Evolutionary conservation across 441 rosid species (phyloP), one percentile per base, ranked within the genome.

Genomic region (Gossypium gossypioides): DNA sequence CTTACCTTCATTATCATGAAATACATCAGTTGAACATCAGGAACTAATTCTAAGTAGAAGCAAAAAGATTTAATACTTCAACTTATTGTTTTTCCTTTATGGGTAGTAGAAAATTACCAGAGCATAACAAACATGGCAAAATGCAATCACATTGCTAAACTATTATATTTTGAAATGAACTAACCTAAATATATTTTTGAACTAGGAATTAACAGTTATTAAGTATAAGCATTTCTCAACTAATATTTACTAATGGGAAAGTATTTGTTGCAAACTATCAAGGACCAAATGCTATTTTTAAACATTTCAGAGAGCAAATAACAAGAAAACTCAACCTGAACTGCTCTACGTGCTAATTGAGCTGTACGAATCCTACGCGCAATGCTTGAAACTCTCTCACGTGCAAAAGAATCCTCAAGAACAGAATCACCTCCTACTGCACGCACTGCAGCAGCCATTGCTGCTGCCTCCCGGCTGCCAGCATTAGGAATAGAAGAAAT

Each of bases 341-440:
- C 89, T 72, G 99, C 98, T 68, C 99, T 92, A 55, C 91, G 96
- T 60, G 87, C 92, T 80, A 96, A 81, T 79, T 96, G 99, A 77
- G 91, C 90, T 56, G 79, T 75, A 63, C 97, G 97, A 79, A 96
- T 96, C 78, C 98, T 89, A 58, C 87, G 98, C 15, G 98, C 99
- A 86, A 96, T 96, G 82, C 94, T 87, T 63, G 99, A 88, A 75
- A 96, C 99, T 81, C 99, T 91, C 82, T 93, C 98, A 65, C 98
- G 88, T 48, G 98, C 98, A 84, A 93, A 93, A 74, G 99, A 93
- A 86, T 96, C 98, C 84, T 91, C 97, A 48, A 96, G 92, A 80
- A 96, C 97, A 86, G 97, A 96, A 87, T 96, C 99, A 79, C 98
- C 95, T 76, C 99, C 99, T 25, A 96, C 98, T 29, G 99, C 99